Percentiles rank a stretch among this genome's conserved stretches.
Conservation (phyloP, 148 eudicot species). For the Cornus kousa region DNA sequence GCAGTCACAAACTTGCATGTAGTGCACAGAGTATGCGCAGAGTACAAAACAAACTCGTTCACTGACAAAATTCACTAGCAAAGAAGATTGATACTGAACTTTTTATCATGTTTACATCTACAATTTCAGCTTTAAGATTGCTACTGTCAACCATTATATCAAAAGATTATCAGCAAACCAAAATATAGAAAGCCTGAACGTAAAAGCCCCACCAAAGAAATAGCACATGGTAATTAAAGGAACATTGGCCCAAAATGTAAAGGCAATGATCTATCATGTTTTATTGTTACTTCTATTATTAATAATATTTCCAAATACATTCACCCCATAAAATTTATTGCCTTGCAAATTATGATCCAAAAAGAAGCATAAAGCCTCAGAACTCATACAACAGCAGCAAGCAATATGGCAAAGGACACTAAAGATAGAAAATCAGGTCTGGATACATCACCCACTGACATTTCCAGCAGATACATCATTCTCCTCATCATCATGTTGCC, state of each 20-base stretch:
- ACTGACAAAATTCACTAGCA: background rate
- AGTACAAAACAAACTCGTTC: background rate
- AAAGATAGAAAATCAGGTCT: background rate
- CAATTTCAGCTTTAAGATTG: background rate
- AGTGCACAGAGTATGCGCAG: too few relatives aligned
- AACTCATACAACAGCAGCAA: constrained; percentile 6
- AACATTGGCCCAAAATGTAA: background rate
- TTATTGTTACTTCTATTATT: background rate
- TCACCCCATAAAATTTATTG: constrained; percentile 16
- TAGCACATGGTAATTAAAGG: background rate
- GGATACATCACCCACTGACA: constrained; percentile 30
- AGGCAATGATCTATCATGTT: background rate
- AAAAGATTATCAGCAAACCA: background rate
- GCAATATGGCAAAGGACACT: constrained; percentile 5
- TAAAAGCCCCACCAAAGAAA: background rate
- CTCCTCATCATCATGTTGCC: constrained; percentile 45
- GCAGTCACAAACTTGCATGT: too few relatives aligned
- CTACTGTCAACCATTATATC: background rate
- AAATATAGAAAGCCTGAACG: background rate
- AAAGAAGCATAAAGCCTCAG: background rate
- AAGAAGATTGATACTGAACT: background rate
- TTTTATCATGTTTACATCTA: background rate
- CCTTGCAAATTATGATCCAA: constrained; percentile 7
- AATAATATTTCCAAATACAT: constrained; percentile 10
- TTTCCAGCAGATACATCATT: constrained; percentile 53